Evolutionary conservation across 2,329 filamentous ascomycete genomes (phyloP).

Genomic region (Xylariales sp.): DNA sequence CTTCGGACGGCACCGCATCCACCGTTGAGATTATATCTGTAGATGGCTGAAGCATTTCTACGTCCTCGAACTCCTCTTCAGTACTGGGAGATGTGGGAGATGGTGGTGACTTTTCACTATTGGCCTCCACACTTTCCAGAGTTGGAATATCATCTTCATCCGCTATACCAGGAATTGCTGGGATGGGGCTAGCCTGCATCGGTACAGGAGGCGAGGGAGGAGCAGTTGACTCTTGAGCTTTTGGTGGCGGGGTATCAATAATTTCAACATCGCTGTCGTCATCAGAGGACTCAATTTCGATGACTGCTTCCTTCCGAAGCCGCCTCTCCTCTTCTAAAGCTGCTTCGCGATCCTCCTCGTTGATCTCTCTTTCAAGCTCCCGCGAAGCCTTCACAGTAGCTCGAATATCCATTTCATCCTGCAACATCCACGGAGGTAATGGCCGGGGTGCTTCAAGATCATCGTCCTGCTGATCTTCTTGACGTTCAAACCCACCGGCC

Average conservation of each 20-base stretch:
- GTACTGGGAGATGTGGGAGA: conserved; percentile 18
- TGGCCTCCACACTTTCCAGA: neutral
- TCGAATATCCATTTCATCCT: conserved; percentile 60
- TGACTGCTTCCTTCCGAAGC: conserved; percentile 43
- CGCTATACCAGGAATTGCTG: neutral
- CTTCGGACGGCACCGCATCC: conserved; percentile 1
- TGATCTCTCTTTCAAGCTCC: conserved; percentile 53
- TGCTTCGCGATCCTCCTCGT: conserved; percentile 57
- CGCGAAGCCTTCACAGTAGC: conserved; percentile 56
- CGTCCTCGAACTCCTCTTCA: conserved; percentile 31
- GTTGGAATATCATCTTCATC: neutral
- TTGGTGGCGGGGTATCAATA: conserved; percentile 42
- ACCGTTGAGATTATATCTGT: conserved; percentile 11
- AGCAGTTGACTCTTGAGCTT: conserved; percentile 9
- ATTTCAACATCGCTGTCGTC: conserved; percentile 55
- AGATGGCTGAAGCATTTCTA: conserved; percentile 21
- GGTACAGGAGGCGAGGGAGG: conserved; percentile 15
- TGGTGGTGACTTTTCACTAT: conserved; percentile 1
- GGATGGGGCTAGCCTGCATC: conserved; percentile 3
- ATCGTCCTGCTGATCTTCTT: conserved; percentile 18
- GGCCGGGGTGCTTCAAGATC: conserved; percentile 44
- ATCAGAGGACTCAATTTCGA: conserved; percentile 61
- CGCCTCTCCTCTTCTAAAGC: conserved; percentile 50
- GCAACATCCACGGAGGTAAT: conserved; percentile 70
- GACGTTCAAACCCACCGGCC: conserved; percentile 58